Evolutionary conservation across 345 rosid genomes (phyloP).

Genomic region (Turnera subulata): DNA sequence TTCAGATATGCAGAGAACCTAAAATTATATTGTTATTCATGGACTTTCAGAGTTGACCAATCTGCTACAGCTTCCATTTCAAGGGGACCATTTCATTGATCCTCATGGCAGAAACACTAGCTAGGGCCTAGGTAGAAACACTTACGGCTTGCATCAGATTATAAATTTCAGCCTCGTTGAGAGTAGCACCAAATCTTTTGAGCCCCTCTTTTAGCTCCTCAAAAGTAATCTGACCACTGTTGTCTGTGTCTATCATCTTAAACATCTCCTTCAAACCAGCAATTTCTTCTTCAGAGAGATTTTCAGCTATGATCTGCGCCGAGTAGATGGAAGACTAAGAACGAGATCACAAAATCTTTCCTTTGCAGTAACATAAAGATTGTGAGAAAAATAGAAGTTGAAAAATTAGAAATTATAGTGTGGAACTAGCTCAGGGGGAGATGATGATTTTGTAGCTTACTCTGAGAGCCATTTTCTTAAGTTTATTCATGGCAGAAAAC

Average conservation of each 20-base stretch:
- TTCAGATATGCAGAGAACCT: no score
- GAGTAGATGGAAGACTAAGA: not conserved
- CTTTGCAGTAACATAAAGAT: not conserved
- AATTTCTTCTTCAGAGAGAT: slow-evolving; percentile 77
- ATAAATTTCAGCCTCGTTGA: slow-evolving; percentile 59
- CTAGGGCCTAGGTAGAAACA: no score
- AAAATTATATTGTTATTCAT: no score
- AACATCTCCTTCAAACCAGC: slow-evolving; percentile 66
- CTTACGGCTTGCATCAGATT: slow-evolving; percentile 72
- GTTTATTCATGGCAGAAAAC: slow-evolving; percentile 81
- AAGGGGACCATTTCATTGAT: no score
- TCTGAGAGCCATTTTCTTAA: slow-evolving; percentile 77
- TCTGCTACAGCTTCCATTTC: no score
- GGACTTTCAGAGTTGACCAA: no score
- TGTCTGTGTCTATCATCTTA: slow-evolving; percentile 66
- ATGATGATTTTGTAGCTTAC: slow-evolving; percentile 32
- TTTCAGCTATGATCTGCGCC: slow-evolving; percentile 62
- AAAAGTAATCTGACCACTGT: slow-evolving; percentile 61
- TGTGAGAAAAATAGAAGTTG: no score
- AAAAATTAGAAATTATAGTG: no score
- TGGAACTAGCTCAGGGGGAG: not conserved
- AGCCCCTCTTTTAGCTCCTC: slow-evolving; percentile 79
- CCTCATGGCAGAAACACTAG: no score
- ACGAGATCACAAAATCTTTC: not conserved
- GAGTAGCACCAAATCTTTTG: slow-evolving; percentile 54